These are phyloP conservation scores for Sapria himalayana DNA, from an alignment of 345 rosid genomes.

Conservation along the genomic window DNA sequence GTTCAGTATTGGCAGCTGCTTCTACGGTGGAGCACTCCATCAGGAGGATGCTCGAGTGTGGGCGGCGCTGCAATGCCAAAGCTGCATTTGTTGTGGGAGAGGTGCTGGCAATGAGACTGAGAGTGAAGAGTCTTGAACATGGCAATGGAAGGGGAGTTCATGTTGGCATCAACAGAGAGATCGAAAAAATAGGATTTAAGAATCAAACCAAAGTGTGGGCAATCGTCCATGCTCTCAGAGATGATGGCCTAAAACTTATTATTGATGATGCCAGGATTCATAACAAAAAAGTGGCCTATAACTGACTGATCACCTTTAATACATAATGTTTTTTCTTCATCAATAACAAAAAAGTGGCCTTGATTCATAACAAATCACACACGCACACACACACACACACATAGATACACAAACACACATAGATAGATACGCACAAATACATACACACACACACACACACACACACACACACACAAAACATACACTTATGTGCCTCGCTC, in stretches of 20 bases:
- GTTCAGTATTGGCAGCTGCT: constrained; percentile 43
- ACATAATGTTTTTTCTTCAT: no score
- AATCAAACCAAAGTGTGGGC: constrained; percentile 30
- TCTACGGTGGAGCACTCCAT: constrained; percentile 65
- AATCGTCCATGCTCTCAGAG: constrained; percentile 42
- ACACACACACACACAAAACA: no score
- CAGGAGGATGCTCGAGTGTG: constrained; percentile 52
- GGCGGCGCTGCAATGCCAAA: constrained; percentile 63
- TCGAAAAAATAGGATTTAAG: constrained; percentile 66
- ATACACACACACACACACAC: no score
- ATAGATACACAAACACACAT: no score
- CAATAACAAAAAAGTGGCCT: no score
- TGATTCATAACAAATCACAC: no score
- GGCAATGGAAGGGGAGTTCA: constrained; percentile 68
- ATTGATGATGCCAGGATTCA: no score
- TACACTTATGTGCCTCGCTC: no score
- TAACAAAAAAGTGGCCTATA: no score
- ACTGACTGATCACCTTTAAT: no score
- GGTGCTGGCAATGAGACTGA: constrained; percentile 66
- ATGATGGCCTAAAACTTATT: constrained; percentile 48
- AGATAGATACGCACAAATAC: no score
- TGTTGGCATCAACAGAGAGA: constrained; percentile 41
- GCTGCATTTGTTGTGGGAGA: constrained; percentile 60
- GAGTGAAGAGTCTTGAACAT: constrained; percentile 62
- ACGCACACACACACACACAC: no score